Percentiles rank a stretch among this genome's conserved stretches.
Evolutionary conservation across 768 basidiomycete species (phyloP).

Genomic region (Boletales sp.): DNA sequence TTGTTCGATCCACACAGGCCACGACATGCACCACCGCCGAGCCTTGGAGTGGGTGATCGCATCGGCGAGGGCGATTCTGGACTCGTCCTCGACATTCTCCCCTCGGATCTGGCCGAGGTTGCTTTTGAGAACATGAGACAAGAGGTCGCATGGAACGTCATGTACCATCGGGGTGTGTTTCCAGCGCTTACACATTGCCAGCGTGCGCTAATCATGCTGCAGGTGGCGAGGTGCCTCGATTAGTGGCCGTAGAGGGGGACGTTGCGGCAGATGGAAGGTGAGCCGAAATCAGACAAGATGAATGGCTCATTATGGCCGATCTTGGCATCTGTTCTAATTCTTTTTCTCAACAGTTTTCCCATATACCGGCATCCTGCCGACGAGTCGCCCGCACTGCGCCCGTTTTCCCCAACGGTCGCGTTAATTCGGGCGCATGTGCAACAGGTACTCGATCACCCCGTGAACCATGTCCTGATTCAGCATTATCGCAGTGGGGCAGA

Average conservation of each 20-base stretch:
- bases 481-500: conserved; percentile 76
- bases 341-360: conserved; percentile 48
- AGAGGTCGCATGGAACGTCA: conserved; percentile 71
- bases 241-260: conserved; percentile 60
- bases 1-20: conserved; percentile 14
- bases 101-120: conserved; percentile 47
- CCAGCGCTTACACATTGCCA: not conserved
- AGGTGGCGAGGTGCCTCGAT: conserved; percentile 73
- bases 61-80: conserved; percentile 70
- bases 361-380: conserved; percentile 84
- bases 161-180: conserved; percentile 68
- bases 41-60: conserved; percentile 33
- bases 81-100: conserved; percentile 57
- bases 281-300: conserved; percentile 34
- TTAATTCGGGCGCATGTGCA: conserved; percentile 64
- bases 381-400: conserved; percentile 62
- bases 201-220: conserved; percentile 2
- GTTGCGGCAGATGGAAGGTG: conserved; percentile 51
- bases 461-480: conserved; percentile 84
- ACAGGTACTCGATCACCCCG: conserved; percentile 53
- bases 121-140: conserved; percentile 56
- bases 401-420: conserved; percentile 68
- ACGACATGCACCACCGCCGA: conserved; percentile 18
- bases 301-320: conserved; percentile 10
- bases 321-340: not conserved